phyloP scores from a whole-genome alignment of 192 early-diverging fungal genomes.

The Coemansia sp. region DNA sequence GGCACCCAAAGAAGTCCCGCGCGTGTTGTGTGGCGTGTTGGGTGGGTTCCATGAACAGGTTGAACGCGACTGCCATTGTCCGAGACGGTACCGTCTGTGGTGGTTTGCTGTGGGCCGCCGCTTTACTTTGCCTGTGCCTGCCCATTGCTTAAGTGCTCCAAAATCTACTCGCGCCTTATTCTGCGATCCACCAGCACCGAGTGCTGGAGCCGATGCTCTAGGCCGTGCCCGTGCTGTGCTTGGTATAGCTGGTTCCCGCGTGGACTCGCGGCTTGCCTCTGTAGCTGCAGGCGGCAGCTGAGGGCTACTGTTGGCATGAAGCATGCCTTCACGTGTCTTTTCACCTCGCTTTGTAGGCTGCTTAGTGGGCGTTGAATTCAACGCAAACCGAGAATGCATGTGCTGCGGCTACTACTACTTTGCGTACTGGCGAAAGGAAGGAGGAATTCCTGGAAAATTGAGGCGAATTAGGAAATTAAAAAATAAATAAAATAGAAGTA shows the following conservation, averaged over 20 bases:
- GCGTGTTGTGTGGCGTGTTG: conserved; percentile 1
- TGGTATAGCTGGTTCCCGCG: background rate
- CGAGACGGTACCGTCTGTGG: conserved; percentile 48
- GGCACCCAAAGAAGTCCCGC: background rate
- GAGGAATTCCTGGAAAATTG: background rate
- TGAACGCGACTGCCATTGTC: conserved; percentile 50
- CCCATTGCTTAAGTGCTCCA: conserved; percentile 45
- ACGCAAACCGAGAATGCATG: background rate
- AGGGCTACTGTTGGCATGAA: background rate
- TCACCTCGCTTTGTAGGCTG: background rate
- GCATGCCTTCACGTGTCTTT: background rate
- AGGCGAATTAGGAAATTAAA: background rate
- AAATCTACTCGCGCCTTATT: conserved; percentile 26
- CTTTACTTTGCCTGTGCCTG: conserved; percentile 37
- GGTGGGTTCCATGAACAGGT: conserved; percentile 56
- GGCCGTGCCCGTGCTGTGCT: background rate
- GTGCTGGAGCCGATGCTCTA: background rate
- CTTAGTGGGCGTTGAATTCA: background rate
- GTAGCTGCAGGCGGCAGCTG: conserved; percentile 3
- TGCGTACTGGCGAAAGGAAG: background rate
- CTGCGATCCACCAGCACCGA: background rate
- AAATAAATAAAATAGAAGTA: background rate
- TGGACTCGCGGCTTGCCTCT: background rate
- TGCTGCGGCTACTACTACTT: background rate
- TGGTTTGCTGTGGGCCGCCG: conserved; percentile 4